A percentile compares a stretch with the other conserved stretches of the same genome.
Evolutionary conservation across 495 filamentous ascomycete genomes (phyloP).

Genomic region (Sporormia fimetaria): DNA sequence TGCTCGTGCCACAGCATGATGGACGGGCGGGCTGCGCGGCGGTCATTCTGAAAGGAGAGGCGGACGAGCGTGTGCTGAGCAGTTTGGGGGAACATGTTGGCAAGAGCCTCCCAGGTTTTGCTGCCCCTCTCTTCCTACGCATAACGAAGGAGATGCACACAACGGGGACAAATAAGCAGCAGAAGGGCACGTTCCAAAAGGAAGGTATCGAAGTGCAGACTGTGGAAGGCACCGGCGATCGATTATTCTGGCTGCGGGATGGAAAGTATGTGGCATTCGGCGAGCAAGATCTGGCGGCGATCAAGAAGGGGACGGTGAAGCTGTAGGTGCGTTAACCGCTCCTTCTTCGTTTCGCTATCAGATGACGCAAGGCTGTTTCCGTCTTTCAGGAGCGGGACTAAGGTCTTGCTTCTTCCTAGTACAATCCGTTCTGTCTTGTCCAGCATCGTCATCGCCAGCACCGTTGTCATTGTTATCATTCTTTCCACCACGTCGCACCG

Average conservation of each 20-base stretch:
- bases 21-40: slow-evolving; percentile 77
- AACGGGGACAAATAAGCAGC: slow-evolving; percentile 83
- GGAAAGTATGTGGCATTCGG: slow-evolving; percentile 58
- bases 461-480: too few relatives aligned
- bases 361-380: too few relatives aligned
- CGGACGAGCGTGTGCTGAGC: slow-evolving; percentile 10
- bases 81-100: slow-evolving; percentile 36
- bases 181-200: slow-evolving; percentile 57
- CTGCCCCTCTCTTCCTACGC: slow-evolving; percentile 67
- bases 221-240: slow-evolving; percentile 40
- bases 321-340: slow-evolving; percentile 45
- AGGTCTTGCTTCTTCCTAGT: too few relatives aligned
- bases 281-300: slow-evolving; percentile 52
- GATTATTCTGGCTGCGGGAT: slow-evolving; percentile 57
- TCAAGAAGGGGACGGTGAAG: slow-evolving; percentile 58
- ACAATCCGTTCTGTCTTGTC: too few relatives aligned
- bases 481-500: too few relatives aligned
- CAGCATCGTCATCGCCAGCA: too few relatives aligned
- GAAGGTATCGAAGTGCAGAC: slow-evolving; percentile 62
- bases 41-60: slow-evolving; percentile 29
- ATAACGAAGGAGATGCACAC: slow-evolving; percentile 48
- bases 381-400: too few relatives aligned
- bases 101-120: slow-evolving; percentile 55
- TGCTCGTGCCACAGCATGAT: slow-evolving; percentile 70
- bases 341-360: too few relatives aligned